Evolutionary conservation across 164 flowering plant species (phyloP).

Genomic region (Saururus chinensis): DNA sequence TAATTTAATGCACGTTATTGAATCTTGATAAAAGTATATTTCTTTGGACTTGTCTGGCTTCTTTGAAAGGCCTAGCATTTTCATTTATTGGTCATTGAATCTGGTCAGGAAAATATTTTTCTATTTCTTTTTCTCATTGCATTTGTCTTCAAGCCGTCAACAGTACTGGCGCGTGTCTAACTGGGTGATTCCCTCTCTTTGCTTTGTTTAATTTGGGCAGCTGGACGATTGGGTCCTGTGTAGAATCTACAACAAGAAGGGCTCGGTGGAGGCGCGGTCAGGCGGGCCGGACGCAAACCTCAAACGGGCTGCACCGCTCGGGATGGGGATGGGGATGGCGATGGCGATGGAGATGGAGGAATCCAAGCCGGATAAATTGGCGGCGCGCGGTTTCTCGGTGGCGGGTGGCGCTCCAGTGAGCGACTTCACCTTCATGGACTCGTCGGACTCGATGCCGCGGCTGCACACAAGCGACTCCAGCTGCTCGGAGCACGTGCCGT

Average conservation of each 20-base stretch:
- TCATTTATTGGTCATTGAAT: no score
- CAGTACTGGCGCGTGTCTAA: neutral
- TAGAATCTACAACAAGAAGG: constrained; percentile 17
- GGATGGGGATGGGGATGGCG: no score
- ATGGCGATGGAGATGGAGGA: neutral
- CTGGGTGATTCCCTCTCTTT: neutral
- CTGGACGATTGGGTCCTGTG: constrained; percentile 17
- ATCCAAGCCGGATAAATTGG: constrained; percentile 2
- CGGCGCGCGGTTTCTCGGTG: neutral
- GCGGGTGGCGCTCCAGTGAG: neutral
- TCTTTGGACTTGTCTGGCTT: no score
- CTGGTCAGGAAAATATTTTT: no score
- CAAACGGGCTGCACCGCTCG: neutral
- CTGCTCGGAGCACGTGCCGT: constrained; percentile 14
- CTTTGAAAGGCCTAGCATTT: no score
- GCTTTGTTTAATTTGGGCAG: neutral
- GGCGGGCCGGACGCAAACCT: neutral
- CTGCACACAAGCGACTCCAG: constrained; percentile 15
- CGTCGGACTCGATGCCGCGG: constrained; percentile 10
- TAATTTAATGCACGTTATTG: no score
- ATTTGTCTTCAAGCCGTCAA: no score
- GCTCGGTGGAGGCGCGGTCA: constrained; percentile 1
- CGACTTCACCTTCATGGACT: constrained; percentile 8
- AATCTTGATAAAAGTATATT: no score
- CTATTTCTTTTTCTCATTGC: no score